Evolutionary conservation across 208 protist species (phyloP).

Genomic region (Trypanosoma conorhini): DNA sequence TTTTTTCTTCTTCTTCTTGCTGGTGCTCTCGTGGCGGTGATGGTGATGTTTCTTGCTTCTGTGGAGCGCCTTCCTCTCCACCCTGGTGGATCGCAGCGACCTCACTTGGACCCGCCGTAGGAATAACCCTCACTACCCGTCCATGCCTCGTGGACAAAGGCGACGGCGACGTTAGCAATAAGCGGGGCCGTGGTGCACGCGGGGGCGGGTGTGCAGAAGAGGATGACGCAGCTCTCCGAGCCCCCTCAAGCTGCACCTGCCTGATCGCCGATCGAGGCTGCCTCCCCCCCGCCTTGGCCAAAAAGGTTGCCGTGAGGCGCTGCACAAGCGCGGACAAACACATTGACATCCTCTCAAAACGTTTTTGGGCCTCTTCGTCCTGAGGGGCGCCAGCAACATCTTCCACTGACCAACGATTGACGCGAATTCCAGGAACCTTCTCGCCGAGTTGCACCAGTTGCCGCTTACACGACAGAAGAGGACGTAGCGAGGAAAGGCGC

Average conservation of each 20-base stretch:
- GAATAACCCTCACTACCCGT: constrained; percentile 1
- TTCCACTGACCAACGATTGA: constrained; percentile 55
- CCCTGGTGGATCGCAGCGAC: background rate
- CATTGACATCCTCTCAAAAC: constrained; percentile 40
- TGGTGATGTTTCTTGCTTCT: background rate
- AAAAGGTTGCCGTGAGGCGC: constrained; percentile 55
- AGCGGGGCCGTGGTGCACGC: background rate
- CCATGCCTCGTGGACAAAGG: background rate
- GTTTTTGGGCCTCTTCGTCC: constrained; percentile 43
- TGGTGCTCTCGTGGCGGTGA: constrained; percentile 1
- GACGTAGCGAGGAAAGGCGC: constrained; percentile 40
- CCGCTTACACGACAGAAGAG: constrained; percentile 50
- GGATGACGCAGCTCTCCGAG: background rate
- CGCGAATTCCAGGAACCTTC: constrained; percentile 41
- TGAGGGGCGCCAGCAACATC: constrained; percentile 54
- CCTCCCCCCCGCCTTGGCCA: constrained; percentile 39
- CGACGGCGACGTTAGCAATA: background rate
- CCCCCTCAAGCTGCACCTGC: background rate
- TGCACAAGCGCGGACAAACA: constrained; percentile 56
- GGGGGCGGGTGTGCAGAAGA: background rate
- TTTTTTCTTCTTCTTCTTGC: constrained; percentile 2
- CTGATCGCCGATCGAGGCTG: constrained; percentile 3
- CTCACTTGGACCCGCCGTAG: background rate
- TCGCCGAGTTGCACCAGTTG: constrained; percentile 29
- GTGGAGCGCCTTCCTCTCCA: background rate